These are phyloP conservation scores for Santalum album DNA, from an alignment of 164 flowering plant species.

Conservation along the genomic window DNA sequence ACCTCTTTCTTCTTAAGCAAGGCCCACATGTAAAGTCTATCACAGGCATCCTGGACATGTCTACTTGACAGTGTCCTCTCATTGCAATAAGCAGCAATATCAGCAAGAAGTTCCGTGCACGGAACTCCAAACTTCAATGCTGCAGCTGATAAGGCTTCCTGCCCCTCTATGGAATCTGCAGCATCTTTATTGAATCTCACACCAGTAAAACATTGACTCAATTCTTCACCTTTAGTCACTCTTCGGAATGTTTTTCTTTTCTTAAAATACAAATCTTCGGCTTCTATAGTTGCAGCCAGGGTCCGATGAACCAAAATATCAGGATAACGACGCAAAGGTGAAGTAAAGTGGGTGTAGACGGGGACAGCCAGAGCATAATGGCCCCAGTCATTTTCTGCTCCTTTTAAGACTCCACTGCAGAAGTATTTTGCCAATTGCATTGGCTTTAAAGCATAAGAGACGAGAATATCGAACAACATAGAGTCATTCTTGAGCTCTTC, in stretches of 20 bases:
- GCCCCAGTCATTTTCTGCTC: slow-evolving; percentile 45
- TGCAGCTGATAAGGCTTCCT: slow-evolving; percentile 51
- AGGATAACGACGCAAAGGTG: slow-evolving; percentile 88
- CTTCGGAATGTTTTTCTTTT: slow-evolving; percentile 9
- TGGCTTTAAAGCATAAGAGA: slow-evolving; percentile 65
- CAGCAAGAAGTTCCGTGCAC: slow-evolving; percentile 32
- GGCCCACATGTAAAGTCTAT: slow-evolving; percentile 72
- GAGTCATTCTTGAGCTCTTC: slow-evolving; percentile 62
- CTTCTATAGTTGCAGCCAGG: slow-evolving; percentile 69
- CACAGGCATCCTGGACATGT: slow-evolving; percentile 67
- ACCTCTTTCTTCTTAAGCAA: slow-evolving; percentile 75
- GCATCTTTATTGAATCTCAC: slow-evolving; percentile 46
- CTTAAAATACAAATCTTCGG: slow-evolving; percentile 49
- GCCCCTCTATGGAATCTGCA: slow-evolving; percentile 41
- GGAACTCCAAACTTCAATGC: slow-evolving; percentile 53
- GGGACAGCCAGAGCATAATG: slow-evolving; percentile 88
- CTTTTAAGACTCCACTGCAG: slow-evolving; percentile 57
- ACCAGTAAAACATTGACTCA: slow-evolving; percentile 48
- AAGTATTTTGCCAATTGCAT: slow-evolving; percentile 87
- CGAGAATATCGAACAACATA: slow-evolving; percentile 56
- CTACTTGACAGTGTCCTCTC: slow-evolving; percentile 56
- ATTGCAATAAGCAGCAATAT: slow-evolving; percentile 71
- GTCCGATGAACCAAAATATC: slow-evolving; percentile 92
- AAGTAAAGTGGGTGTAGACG: slow-evolving; percentile 87
- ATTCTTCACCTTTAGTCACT: slow-evolving; percentile 10